Base-by-base conservation (phyloP, 2,329 filamentous ascomycete species). In the Penicillium sp. region DNA sequence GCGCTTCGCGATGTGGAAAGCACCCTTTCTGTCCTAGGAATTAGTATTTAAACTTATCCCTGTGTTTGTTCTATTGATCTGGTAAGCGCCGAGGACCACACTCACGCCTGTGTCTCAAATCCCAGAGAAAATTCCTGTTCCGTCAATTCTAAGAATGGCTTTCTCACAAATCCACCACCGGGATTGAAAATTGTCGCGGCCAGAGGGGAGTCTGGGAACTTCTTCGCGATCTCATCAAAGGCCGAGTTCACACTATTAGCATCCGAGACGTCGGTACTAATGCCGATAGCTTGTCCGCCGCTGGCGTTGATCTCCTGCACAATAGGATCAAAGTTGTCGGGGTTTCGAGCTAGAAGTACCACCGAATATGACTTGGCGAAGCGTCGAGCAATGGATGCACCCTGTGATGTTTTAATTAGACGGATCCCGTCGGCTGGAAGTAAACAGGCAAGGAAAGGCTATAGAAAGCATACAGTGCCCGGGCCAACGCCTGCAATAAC, bases 1-100 rank as follows among this genome's bases (percentile, higher is more conserved):
- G 2, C 81, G 79, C 71, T 93, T 87, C 1, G 90, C 85, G 71
- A 96, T 96, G 64, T 87, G 76, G 71, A 91, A 91, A 24, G 89
- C 87, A 11, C 90, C 91, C 33, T 72, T 70, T 39, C 74, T 77
- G 48, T 53, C 11, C 9, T n/a, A 21, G 9, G 8, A 39, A 5
- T 39, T 18, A 36, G n/a, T 11, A 29, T n/a, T n/a, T n/a, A n/a
- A n/a, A n/a, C n/a, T n/a, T n/a, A n/a, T n/a, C n/a, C n/a, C n/a
- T n/a, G n/a, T n/a, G n/a, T n/a, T n/a, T n/a, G n/a, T n/a, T n/a
- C n/a, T n/a, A n/a, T n/a, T n/a, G n/a, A n/a, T n/a, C n/a, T 13
- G n/a, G 18, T 13, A 5, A 23, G 16, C 26, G 21, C 13, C 11
- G 9, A 9, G n/a, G 28, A 24, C 23, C 16, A 45, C 43, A 55